These are phyloP conservation scores for Phanerochaete carnosa DNA, from an alignment of 768 basidiomycete genomes.

Conservation along the genomic window DNA sequence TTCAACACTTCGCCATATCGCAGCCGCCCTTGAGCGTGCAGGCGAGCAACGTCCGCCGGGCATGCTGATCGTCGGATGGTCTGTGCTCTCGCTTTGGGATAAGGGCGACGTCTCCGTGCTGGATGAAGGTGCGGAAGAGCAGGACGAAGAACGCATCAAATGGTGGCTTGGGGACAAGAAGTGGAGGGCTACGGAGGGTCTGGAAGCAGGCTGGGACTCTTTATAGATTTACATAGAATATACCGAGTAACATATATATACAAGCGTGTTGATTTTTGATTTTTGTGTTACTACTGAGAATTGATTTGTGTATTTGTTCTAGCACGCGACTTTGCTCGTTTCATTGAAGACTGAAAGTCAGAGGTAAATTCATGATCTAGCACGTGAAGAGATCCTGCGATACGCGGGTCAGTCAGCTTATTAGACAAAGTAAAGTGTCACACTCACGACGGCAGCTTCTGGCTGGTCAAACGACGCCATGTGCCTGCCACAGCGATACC, in stretches of 20 bases:
- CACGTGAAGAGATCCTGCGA: conserved; percentile 54
- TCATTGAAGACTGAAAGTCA: conserved; percentile 25
- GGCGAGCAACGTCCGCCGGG: conserved; percentile 93
- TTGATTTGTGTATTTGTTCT: background rate
- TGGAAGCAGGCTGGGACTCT: conserved; percentile 41
- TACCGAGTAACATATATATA: background rate
- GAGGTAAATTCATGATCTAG: conserved; percentile 55
- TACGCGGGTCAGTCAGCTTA: background rate
- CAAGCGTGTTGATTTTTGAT: background rate
- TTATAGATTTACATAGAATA: background rate
- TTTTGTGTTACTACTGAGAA: background rate
- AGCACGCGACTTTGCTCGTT: background rate
- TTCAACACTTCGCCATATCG: conserved; percentile 74
- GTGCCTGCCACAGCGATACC: conserved; percentile 47
- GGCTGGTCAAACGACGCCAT: conserved; percentile 93
- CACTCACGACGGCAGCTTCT: conserved; percentile 71
- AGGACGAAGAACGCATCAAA: conserved; percentile 44
- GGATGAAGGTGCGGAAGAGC: conserved; percentile 46
- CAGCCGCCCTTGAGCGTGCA: conserved; percentile 61
- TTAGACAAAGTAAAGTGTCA: background rate
- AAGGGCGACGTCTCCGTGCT: conserved; percentile 69
- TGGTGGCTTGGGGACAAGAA: conserved; percentile 58
- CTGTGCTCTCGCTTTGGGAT: conserved; percentile 73
- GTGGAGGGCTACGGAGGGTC: conserved; percentile 68
- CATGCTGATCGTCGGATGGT: conserved; percentile 96